Evolutionary conservation across 495 filamentous ascomycete species (phyloP), one percentile per base, ranked within the genome.

Genomic region (Hypoxylon trugodes): DNA sequence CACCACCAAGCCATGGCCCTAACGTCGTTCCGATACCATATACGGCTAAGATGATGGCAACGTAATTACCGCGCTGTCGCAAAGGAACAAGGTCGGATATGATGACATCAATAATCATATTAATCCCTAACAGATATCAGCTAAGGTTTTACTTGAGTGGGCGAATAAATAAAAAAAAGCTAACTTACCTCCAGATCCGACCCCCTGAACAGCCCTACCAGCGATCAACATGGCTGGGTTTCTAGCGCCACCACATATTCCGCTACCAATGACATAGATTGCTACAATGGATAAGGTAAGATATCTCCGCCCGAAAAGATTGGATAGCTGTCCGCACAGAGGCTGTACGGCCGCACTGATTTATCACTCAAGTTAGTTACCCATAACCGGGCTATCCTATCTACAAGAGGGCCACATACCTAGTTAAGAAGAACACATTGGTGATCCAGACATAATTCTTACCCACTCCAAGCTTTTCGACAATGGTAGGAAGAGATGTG

Each of bases 151-250:
- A 2, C 9, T 3, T 15, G 26, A 4, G 6, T 21, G n/a, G 5
- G n/a, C n/a, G n/a, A n/a, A n/a, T 12, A 41, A 32, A 7, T 16
- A 13, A 45, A 45, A 5, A 21, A n/a, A 1, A 2, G 25, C 0
- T 8, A 45, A 25, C 42, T 30, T 67, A 91, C 92, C 93, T 41
- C 93, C 92, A 19, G 89, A 90, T 4, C 92, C 92, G 18, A 89
- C 75, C 43, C 92, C 92, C 70, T 96, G 92, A 33, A 96, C 77
- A 0, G 88, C 86, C 68, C 92, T 78, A 7, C 90, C 92, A 0
- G 84, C 79, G 40, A 96, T 83, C 42, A 96, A 79, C 82, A 92
- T 89, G 0, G 61, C 69, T 4, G 74, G 71, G 32, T 48, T 74
- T 2, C 50, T 61, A 6, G 77, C 70, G 10, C 47, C 62, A 1